Conservation (phyloP, 2,329 filamentous ascomycete genomes). For the Neonectria faginata region DNA sequence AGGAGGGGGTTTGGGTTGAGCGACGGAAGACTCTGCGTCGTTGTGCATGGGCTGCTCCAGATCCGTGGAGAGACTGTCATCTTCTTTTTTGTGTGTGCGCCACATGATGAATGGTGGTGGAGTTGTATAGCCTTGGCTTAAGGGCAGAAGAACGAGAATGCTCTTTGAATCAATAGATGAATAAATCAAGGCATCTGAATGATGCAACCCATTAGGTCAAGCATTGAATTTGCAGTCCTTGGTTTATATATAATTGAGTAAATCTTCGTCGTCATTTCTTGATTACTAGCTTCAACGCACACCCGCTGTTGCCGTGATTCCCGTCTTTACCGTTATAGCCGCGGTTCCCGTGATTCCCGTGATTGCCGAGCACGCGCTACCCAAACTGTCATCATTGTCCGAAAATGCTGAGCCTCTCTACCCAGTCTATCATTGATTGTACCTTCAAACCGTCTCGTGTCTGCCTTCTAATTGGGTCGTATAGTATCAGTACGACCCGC, state of each 20-base stretch:
- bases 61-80: constrained; percentile 21
- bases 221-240: neutral
- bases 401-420: neutral
- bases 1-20: constrained; percentile 15
- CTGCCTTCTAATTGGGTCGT: neutral
- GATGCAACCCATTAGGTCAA: no score
- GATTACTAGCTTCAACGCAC: neutral
- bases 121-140: neutral
- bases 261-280: neutral
- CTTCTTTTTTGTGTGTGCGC: constrained; percentile 3
- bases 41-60: constrained; percentile 17
- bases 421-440: neutral
- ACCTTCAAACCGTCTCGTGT: neutral
- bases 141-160: no score
- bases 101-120: constrained; percentile 11
- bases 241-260: neutral
- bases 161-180: no score
- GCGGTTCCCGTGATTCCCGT: constrained; percentile 33
- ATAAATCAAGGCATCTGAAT: no score
- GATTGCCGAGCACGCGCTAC: constrained; percentile 3
- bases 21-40: neutral
- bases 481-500: no score
- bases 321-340: constrained; percentile 25
- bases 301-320: neutral
- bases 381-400: neutral